Evolutionary conservation across 441 rosid species (phyloP).

Genomic region (Erodium texanum): DNA sequence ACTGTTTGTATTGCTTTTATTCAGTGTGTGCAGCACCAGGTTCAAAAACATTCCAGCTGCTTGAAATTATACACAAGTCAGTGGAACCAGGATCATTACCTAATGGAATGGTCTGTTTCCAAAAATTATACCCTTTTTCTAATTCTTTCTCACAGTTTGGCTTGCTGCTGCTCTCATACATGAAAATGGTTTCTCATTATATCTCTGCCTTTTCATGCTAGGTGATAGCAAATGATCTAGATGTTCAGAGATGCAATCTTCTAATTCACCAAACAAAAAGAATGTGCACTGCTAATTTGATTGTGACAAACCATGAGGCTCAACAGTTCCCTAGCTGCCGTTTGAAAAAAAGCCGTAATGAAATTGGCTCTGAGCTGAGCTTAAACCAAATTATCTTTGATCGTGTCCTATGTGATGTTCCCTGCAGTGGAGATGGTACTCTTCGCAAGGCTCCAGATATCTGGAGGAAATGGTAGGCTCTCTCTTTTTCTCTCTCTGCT

Average conservation of each 20-base stretch:
- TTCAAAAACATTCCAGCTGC: constrained; percentile 92
- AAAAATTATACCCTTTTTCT: neutral
- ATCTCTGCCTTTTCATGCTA: constrained; percentile 20
- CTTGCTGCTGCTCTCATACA: constrained; percentile 7
- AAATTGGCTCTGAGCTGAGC: constrained; percentile 25
- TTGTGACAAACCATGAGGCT: constrained; percentile 92
- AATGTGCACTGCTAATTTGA: constrained; percentile 92
- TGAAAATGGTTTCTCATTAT: constrained; percentile 12
- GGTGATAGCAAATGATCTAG: constrained; percentile 94
- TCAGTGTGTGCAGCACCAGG: constrained; percentile 99
- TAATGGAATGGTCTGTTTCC: constrained; percentile 51
- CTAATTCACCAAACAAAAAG: constrained; percentile 96
- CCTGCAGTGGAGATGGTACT: constrained; percentile 97
- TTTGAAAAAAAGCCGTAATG: constrained; percentile 34
- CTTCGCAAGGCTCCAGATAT: constrained; percentile 96
- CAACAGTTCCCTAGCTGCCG: constrained; percentile 95
- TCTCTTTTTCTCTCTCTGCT: neutral
- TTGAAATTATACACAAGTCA: constrained; percentile 74
- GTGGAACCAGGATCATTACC: constrained; percentile 59
- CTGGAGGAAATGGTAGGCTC: constrained; percentile 82
- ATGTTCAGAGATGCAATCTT: constrained; percentile 89
- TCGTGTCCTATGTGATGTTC: constrained; percentile 91
- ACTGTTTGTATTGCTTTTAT: constrained; percentile 13
- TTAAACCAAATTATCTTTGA: constrained; percentile 64
- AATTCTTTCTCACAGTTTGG: constrained; percentile 6